Conservation (phyloP, 1,284 basidiomycete species). For the Sphagnurus paluster region DNA sequence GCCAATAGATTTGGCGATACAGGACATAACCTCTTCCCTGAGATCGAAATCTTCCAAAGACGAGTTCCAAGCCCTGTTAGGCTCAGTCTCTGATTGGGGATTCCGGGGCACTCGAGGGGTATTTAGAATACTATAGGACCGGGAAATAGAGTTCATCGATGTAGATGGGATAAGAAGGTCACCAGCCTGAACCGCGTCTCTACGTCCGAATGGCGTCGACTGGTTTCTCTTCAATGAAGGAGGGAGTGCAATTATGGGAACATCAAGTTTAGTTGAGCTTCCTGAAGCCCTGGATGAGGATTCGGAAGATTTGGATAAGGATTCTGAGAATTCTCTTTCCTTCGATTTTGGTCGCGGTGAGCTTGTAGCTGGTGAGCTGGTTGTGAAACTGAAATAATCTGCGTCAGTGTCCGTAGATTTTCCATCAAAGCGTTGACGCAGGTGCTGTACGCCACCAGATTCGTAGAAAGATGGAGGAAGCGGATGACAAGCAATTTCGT, state of each 20-base stretch:
- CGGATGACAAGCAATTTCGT: conserved; percentile 94
- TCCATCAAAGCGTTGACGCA: conserved; percentile 83
- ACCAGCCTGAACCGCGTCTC: conserved; percentile 64
- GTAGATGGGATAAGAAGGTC: conserved; percentile 60
- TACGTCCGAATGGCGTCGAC: conserved; percentile 35
- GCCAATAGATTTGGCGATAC: conserved; percentile 97
- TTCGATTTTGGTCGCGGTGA: conserved; percentile 25
- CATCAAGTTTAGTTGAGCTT: conserved; percentile 4
- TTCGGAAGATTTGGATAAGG: conserved; percentile 27
- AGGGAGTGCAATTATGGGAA: conserved; percentile 21
- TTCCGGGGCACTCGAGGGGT: conserved; percentile 47
- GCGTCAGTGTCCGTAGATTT: conserved; percentile 47
- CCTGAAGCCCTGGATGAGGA: conserved; percentile 24
- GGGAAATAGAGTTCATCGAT: conserved; percentile 44
- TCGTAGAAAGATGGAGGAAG: conserved; percentile 92
- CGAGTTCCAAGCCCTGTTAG: conserved; percentile 20
- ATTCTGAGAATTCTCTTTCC: conserved; percentile 27
- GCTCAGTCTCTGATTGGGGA: conserved; percentile 25
- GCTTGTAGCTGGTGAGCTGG: conserved; percentile 25
- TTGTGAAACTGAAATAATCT: conserved; percentile 53
- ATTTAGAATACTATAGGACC: conserved; percentile 51
- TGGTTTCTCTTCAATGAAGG: conserved; percentile 21
- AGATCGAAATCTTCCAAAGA: conserved; percentile 71
- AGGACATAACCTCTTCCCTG: conserved; percentile 93
- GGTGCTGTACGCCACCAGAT: conserved; percentile 86